Percentiles rank a stretch among this genome's conserved stretches.
phyloP scores from a whole-genome alignment of 345 rosid genomes.

The Eucalyptus virginea region DNA sequence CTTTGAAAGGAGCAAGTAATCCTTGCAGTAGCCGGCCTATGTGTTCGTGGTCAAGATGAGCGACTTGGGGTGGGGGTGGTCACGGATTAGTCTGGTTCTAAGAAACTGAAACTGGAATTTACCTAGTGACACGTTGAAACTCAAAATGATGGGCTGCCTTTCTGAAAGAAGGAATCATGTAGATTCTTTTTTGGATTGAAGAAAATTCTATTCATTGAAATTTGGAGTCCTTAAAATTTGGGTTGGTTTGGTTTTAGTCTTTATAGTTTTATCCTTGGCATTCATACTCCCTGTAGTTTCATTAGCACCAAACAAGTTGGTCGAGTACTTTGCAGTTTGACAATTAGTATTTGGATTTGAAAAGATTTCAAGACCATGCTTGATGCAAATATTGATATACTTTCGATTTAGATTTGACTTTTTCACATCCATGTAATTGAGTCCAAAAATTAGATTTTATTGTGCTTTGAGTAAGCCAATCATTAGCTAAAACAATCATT shows the following conservation, averaged over 20 bases:
- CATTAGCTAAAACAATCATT: neutral
- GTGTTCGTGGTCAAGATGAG: neutral
- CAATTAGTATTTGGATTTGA: neutral
- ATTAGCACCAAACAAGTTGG: neutral
- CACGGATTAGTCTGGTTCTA: neutral
- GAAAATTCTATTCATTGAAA: neutral
- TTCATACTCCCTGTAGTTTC: neutral
- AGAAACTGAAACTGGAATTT: neutral
- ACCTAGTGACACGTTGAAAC: neutral
- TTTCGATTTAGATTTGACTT: neutral
- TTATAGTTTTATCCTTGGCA: neutral
- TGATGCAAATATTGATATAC: neutral
- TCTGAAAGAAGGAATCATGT: neutral
- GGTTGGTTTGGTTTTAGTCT: neutral
- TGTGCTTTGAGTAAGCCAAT: neutral
- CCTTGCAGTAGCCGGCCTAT: neutral
- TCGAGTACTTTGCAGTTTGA: neutral
- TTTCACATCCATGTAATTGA: neutral
- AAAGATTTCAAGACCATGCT: neutral
- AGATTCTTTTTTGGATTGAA: neutral
- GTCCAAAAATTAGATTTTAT: neutral
- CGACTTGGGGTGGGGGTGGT: neutral
- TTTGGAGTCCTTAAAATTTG: neutral
- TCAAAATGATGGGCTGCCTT: neutral
- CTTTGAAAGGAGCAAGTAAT: neutral